Evolutionary conservation across 2,329 filamentous ascomycete genomes (phyloP).

Genomic region (Aspergillus jensenii): DNA sequence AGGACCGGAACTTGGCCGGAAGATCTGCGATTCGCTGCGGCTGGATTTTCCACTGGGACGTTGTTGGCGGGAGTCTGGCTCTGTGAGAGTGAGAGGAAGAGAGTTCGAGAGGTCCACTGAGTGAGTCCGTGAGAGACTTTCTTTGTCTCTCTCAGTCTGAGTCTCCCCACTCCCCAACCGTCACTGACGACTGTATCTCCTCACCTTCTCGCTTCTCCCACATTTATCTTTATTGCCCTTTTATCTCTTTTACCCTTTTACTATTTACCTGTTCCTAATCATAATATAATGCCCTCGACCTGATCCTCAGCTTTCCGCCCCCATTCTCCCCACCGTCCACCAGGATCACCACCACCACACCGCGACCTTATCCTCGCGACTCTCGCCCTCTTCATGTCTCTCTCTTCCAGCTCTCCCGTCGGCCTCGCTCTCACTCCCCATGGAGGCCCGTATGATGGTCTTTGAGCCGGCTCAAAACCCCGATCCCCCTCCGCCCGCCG

Average conservation of each 20-base stretch:
- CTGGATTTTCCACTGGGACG: too few relatives aligned
- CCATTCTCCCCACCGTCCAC: neutral
- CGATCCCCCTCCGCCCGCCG: slow-evolving; percentile 13
- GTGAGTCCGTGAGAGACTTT: too few relatives aligned
- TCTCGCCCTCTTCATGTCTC: slow-evolving; percentile 26
- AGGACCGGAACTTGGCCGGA: too few relatives aligned
- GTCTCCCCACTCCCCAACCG: too few relatives aligned
- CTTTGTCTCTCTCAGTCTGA: too few relatives aligned
- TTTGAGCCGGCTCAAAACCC: slow-evolving; percentile 18
- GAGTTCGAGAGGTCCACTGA: too few relatives aligned
- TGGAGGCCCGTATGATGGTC: slow-evolving; percentile 30
- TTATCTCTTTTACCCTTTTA: too few relatives aligned
- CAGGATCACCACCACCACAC: neutral
- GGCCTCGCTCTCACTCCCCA: slow-evolving; percentile 19
- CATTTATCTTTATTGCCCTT: neutral
- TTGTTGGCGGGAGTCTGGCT: too few relatives aligned
- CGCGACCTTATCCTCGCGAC: neutral
- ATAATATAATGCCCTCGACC: neutral
- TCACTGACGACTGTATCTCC: too few relatives aligned
- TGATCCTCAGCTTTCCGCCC: neutral
- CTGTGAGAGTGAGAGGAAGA: too few relatives aligned
- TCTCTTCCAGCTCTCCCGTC: slow-evolving; percentile 8
- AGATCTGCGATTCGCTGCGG: too few relatives aligned
- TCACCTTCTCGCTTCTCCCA: too few relatives aligned
- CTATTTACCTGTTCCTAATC: neutral